Evolutionary conservation across 768 basidiomycete genomes (phyloP).

Genomic region (Leccinum arenicola): DNA sequence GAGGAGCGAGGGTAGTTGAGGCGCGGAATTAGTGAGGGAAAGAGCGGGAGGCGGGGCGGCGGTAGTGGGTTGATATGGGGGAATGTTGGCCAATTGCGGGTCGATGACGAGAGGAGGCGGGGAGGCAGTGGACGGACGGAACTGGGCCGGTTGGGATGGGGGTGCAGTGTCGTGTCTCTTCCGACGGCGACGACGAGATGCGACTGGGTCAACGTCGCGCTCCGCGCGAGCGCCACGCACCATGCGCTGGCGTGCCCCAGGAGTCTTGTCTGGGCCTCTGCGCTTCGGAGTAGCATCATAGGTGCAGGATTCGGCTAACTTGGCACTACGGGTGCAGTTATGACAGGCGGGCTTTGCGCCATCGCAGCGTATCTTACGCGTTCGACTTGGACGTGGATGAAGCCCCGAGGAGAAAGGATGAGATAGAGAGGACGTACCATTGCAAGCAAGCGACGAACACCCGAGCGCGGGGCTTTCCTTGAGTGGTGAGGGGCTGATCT

Average conservation of each 20-base stretch:
- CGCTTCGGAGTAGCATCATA: constrained; percentile 76
- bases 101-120: constrained; percentile 21
- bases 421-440: constrained; percentile 46
- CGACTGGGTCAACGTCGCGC: constrained; percentile 24
- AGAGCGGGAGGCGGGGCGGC: background rate
- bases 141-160: constrained; percentile 1
- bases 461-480: constrained; percentile 71
- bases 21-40: constrained; percentile 5
- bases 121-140: background rate
- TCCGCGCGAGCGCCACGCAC: constrained; percentile 40
- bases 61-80: constrained; percentile 13
- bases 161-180: constrained; percentile 8
- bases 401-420: background rate
- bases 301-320: constrained; percentile 46
- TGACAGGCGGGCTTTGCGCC: constrained; percentile 75
- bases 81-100: constrained; percentile 23
- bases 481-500: constrained; percentile 57
- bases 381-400: constrained; percentile 47
- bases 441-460: constrained; percentile 80
- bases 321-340: constrained; percentile 60
- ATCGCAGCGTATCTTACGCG: constrained; percentile 79
- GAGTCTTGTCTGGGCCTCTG: constrained; percentile 74
- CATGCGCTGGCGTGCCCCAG: constrained; percentile 73
- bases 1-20: constrained; percentile 7
- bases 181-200: constrained; percentile 25